Evolutionary conservation across 225 moss, liverwort and hornwort species (phyloP).

Genomic region (Neckera pumila): DNA sequence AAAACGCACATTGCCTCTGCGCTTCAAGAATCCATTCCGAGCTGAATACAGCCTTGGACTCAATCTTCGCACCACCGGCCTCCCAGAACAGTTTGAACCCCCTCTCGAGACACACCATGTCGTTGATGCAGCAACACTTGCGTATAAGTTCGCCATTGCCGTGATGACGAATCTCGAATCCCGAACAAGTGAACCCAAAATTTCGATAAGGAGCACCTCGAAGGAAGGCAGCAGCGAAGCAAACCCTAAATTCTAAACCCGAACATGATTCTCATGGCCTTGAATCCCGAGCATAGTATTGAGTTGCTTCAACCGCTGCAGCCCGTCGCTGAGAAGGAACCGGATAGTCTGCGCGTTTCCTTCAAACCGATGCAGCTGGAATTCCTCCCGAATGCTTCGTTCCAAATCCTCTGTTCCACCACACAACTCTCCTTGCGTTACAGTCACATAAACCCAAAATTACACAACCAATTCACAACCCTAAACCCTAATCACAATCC

Average conservation of each 20-base stretch:
- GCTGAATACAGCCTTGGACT: not conserved
- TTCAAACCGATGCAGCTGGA: conserved; percentile 57
- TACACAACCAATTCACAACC: not conserved
- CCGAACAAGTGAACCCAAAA: not conserved
- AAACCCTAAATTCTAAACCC: conserved; percentile 4
- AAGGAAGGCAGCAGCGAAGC: not conserved
- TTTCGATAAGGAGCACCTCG: not conserved
- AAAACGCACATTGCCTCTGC: conserved; percentile 14
- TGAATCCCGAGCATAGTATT: conserved; percentile 84
- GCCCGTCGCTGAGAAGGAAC: conserved; percentile 71
- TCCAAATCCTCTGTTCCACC: conserved; percentile 49
- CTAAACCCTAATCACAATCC: not conserved
- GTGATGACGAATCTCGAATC: not conserved
- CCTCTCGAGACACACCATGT: not conserved
- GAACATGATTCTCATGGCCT: conserved; percentile 29
- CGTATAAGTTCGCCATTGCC: conserved; percentile 5
- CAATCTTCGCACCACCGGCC: not conserved
- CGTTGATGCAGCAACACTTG: not conserved
- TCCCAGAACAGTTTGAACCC: not conserved
- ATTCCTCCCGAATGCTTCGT: conserved; percentile 54
- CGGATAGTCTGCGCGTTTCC: conserved; percentile 50
- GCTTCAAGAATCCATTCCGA: not conserved
- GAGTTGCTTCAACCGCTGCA: conserved; percentile 73
- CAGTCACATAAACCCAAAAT: not conserved
- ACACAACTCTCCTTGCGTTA: not conserved